Conservation (phyloP, 768 basidiomycete genomes). For the Coprinopsis cinerea region DNA sequence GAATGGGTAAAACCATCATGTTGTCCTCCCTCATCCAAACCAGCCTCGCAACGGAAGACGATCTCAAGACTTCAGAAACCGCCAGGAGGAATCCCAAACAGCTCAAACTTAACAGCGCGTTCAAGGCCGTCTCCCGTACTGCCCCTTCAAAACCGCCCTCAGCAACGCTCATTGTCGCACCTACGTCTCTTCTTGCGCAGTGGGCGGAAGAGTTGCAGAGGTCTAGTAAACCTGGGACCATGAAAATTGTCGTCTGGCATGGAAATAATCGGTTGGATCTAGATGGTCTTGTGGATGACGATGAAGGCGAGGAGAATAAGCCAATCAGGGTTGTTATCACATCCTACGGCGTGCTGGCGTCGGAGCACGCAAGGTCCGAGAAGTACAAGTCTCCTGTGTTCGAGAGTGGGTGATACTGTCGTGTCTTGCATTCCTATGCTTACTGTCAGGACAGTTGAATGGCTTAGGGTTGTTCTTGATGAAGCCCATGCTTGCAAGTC, state of each 20-base stretch:
- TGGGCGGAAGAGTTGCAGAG: conserved; percentile 91
- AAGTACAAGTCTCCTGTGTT: conserved; percentile 53
- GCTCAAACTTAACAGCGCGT: conserved; percentile 56
- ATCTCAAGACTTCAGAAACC: conserved; percentile 23
- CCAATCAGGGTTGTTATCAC: conserved; percentile 80
- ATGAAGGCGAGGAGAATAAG: conserved; percentile 24
- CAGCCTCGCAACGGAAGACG: conserved; percentile 46
- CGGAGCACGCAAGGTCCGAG: conserved; percentile 69
- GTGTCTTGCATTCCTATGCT: conserved; percentile 6
- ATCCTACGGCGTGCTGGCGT: conserved; percentile 87
- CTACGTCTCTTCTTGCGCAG: conserved; percentile 85
- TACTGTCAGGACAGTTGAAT: conserved; percentile 46
- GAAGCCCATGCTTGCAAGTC: conserved; percentile 97
- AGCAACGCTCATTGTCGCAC: conserved; percentile 88
- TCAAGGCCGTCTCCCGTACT: conserved; percentile 41
- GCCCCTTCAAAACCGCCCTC: conserved; percentile 29
- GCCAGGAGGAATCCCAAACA: conserved; percentile 42
- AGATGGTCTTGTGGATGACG: conserved; percentile 50
- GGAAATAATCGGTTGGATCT: conserved; percentile 80
- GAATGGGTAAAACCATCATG: conserved; percentile 97
- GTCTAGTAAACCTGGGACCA: conserved; percentile 65
- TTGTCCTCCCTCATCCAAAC: conserved; percentile 84
- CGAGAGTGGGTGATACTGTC: conserved; percentile 45
- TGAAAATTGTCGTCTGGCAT: conserved; percentile 78
- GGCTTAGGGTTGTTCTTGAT: conserved; percentile 81